Evolutionary conservation across 805 yeast genomes (phyloP).

Genomic region (Hermanozyma aechmeae): DNA sequence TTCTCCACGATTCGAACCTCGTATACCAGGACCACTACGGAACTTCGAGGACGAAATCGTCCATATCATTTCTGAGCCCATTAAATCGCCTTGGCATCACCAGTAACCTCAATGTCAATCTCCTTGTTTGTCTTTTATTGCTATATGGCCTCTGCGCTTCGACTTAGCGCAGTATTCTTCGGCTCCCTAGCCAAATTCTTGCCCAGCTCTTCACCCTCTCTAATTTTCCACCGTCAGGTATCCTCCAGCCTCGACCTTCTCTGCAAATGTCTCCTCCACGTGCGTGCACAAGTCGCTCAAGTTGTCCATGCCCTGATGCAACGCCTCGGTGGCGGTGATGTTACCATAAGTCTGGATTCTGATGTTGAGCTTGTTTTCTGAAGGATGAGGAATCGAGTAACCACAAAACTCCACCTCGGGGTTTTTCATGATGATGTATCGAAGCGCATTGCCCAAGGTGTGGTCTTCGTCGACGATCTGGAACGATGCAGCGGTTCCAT

Average conservation of each 20-base stretch:
- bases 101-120: too few species aligned
- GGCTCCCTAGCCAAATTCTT: too few species aligned
- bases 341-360: conserved; percentile 90
- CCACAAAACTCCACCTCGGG: conserved; percentile 98
- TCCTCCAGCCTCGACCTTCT: conserved; percentile 50
- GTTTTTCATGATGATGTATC: conserved; percentile 93
- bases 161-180: too few species aligned
- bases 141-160: too few species aligned
- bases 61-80: too few species aligned
- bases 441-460: conserved; percentile 87
- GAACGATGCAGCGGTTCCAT: conserved; percentile 91
- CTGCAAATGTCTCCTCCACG: conserved; percentile 71
- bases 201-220: too few species aligned
- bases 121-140: too few species aligned
- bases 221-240: conserved; percentile 42
- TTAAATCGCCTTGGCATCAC: too few species aligned
- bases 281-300: conserved; percentile 73
- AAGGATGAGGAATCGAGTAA: conserved; percentile 96
- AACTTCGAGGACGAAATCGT: too few species aligned
- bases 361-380: conserved; percentile 79
- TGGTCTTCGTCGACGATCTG: conserved; percentile 93
- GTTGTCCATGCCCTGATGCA: conserved; percentile 85
- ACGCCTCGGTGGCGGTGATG: conserved; percentile 83
- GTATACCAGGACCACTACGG: too few species aligned
- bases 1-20: too few species aligned